Evolutionary conservation across 2,329 filamentous ascomycete species (phyloP), one percentile per base, ranked within the genome.

Genomic region (Fusarium chaquense): DNA sequence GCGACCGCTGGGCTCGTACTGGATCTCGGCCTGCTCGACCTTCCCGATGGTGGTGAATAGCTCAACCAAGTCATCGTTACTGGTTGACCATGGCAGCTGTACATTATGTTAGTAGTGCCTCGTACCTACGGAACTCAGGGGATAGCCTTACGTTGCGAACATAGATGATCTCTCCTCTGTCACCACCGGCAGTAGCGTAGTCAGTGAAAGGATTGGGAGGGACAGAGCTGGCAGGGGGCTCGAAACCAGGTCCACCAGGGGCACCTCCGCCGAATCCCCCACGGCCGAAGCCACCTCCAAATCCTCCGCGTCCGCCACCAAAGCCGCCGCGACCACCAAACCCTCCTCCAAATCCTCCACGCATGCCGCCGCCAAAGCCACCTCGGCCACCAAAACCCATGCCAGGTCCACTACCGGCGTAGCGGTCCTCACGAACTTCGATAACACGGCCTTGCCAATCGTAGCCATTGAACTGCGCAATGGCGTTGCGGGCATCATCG

Each of bases 11-110:
- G 93, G 92, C 80, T 99, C 96, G 77, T 99, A 98, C 81, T 99
- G 96, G 60, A 99, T 98, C 82, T 99, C 96, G n/a, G 96, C 96
- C 76, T 96, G 94, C 76, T 98, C 94, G 63, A 99, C 96, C 80
- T 97, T 97, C 70, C 96, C 96, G 76, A 99, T 99, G 13, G 96
- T 99, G 20, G 92, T 94, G 84, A 99, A 99, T 22, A 99, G 87
- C 79, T 99, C 96, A 60, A 98, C 89, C 28, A 99, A 85, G 80
- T 99, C 96, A 69, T 99, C 96, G 78, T 99, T 98, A 84, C 94
- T 98, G 18, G 96, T 99, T 30, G 96, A 98, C 96, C 96, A 99
- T 15, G 96, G 96, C 69, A 99, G 89, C 94, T 97, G 75, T 43
- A 47, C 41, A 49, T 18, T 76, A 67, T 76, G 55, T 76, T 59